Percentiles rank a stretch among this genome's conserved stretches.
These are phyloP conservation scores for Jamesozyma jinghongensis DNA, from an alignment of 805 yeast genomes.

Conservation along the genomic window DNA sequence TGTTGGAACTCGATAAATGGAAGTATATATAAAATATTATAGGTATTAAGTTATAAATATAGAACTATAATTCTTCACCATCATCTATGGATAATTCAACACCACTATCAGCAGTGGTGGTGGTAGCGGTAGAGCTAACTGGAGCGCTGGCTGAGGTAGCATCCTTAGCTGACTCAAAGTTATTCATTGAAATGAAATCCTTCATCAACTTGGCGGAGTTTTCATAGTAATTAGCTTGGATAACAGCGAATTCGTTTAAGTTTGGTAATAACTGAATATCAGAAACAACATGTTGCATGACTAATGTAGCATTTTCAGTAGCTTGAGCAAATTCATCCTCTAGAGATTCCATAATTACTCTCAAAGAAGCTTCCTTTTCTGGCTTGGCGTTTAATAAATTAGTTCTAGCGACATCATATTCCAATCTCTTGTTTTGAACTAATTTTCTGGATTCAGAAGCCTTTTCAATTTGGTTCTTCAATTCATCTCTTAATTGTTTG, in stretches of 20 bases:
- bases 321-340: conserved; percentile 88
- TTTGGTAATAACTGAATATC: conserved; percentile 60
- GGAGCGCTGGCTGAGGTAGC: conserved; percentile 1
- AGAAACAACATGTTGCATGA: conserved; percentile 73
- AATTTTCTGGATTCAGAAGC: conserved; percentile 61
- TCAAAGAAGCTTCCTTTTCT: conserved; percentile 61
- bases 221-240: conserved; percentile 76
- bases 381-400: conserved; percentile 41
- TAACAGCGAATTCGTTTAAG: conserved; percentile 58
- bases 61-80: neutral
- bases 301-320: conserved; percentile 76
- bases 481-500: conserved; percentile 50
- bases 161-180: neutral
- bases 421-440: conserved; percentile 70
- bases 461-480: conserved; percentile 50
- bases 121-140: no score
- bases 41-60: no score
- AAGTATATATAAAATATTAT: no score
- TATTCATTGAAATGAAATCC: conserved; percentile 35
- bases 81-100: neutral
- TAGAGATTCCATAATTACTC: conserved; percentile 70
- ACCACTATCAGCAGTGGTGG: neutral
- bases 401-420: conserved; percentile 70
- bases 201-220: conserved; percentile 60
- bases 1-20: no score